A percentile compares a stretch with the other conserved stretches of the same genome.
Conservation (phyloP, 257 asterid species). For the Jasminum sambac region DNA sequence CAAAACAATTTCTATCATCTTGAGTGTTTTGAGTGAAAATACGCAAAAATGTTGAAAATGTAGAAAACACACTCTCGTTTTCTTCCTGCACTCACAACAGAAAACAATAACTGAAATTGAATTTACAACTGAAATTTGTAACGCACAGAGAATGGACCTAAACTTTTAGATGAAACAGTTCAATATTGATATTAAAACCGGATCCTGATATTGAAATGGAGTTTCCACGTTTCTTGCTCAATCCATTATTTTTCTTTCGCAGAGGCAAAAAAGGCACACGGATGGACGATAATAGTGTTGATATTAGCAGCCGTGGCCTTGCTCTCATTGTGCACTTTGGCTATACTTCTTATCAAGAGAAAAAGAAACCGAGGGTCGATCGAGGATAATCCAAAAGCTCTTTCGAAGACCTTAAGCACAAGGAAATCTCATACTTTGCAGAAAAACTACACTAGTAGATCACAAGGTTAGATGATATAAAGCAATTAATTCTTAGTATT, state of each 20-base stretch:
- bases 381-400: constrained; percentile 40
- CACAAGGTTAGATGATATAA: constrained; percentile 47
- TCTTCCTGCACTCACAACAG: no score
- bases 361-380: constrained; percentile 25
- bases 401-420: constrained; percentile 40
- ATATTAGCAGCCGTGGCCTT: constrained; percentile 51
- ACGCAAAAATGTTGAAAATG: no score
- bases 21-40: no score
- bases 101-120: no score
- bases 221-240: background rate
- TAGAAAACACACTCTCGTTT: no score
- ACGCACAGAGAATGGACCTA: no score
- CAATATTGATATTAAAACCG: no score
- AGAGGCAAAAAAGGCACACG: constrained; percentile 37
- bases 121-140: no score
- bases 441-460: constrained; percentile 37
- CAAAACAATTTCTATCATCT: no score
- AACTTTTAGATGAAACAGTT: no score
- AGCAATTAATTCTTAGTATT: background rate
- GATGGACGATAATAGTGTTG: constrained; percentile 50
- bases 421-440: constrained; percentile 41
- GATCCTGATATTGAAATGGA: background rate
- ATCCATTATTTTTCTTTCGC: background rate
- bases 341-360: constrained; percentile 44
- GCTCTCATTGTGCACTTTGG: constrained; percentile 51